Conservation (phyloP, 768 basidiomycete species). For the Cyathus striatus region DNA sequence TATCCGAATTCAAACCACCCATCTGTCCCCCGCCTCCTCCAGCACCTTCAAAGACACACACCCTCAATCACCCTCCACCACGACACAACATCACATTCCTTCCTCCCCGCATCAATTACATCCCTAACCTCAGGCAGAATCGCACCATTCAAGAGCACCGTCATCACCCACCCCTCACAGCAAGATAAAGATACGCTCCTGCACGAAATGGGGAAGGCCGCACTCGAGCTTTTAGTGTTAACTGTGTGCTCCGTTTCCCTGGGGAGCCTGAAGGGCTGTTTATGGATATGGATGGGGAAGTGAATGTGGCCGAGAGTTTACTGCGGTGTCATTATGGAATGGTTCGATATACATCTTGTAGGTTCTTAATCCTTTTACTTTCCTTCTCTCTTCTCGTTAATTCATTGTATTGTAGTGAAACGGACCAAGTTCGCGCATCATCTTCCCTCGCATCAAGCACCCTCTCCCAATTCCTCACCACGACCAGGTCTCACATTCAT, state of each 20-base stretch:
- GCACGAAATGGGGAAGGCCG: slow-evolving; percentile 51
- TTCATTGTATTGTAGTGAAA: neutral
- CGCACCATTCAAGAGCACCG: no score
- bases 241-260: neutral
- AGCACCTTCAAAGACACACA: no score
- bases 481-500: slow-evolving; percentile 80
- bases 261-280: neutral
- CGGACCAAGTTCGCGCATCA: neutral
- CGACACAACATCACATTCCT: no score
- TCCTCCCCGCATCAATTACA: no score
- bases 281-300: slow-evolving; percentile 82
- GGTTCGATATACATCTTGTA: slow-evolving; percentile 26
- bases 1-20: no score
- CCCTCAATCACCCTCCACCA: no score
- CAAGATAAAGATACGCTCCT: neutral
- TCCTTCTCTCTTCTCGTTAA: neutral
- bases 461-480: slow-evolving; percentile 76
- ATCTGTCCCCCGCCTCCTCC: no score
- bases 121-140: no score
- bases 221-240: slow-evolving; percentile 55
- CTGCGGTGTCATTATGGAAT: neutral
- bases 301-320: slow-evolving; percentile 25
- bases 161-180: neutral
- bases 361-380: no score
- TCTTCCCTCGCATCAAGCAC: slow-evolving; percentile 76